Conservation (phyloP, 2,329 filamentous ascomycete genomes). For the Ceratocystis diversiconidia region DNA sequence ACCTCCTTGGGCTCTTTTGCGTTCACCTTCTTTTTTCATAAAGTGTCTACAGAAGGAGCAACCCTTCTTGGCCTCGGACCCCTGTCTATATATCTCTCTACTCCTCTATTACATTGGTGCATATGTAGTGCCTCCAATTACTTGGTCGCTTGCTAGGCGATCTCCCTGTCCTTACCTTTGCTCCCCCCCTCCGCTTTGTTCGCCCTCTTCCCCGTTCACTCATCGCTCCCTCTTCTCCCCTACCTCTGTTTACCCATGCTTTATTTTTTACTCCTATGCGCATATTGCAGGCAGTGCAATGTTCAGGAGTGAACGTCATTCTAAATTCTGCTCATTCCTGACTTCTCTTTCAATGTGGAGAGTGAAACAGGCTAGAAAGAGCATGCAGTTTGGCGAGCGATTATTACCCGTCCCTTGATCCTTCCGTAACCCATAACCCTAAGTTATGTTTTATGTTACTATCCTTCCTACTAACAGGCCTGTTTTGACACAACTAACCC, state of each 20-base stretch:
- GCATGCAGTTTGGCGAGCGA: background rate
- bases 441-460: too few relatives aligned
- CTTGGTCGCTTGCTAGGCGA: background rate
- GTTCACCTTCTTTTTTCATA: background rate
- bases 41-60: background rate
- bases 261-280: background rate
- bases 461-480: too few relatives aligned
- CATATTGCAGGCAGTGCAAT: background rate
- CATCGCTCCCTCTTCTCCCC: background rate
- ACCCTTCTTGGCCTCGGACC: background rate
- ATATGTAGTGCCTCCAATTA: background rate
- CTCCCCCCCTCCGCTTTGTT: background rate
- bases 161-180: background rate
- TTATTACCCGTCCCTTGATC: background rate
- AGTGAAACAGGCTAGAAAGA: background rate
- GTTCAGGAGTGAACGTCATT: background rate
- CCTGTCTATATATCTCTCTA: background rate
- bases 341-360: background rate
- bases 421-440: too few relatives aligned
- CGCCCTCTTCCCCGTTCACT: background rate
- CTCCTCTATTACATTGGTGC: too few relatives aligned
- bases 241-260: background rate
- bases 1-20: background rate
- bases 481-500: background rate
- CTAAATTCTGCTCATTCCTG: background rate